phyloP scores from a whole-genome alignment of 148 eudicot species.

The Pouteria glomerata region DNA sequence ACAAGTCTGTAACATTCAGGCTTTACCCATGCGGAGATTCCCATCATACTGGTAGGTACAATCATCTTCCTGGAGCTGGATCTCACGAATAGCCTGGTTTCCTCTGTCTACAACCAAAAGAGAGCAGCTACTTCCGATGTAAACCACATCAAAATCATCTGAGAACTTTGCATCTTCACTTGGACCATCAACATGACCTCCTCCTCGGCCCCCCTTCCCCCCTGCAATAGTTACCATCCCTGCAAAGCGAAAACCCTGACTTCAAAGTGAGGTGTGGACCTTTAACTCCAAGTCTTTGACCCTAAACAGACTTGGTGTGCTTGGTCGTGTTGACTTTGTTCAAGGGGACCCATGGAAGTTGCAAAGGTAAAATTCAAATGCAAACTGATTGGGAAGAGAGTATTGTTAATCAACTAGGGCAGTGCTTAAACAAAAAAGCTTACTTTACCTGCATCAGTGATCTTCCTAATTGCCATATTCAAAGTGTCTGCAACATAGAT shows the following conservation, averaged over 20 bases:
- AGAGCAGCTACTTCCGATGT: slow-evolving; percentile 62
- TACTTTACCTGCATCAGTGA: slow-evolving; percentile 57
- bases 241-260: slow-evolving; percentile 22
- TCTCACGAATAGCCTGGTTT: slow-evolving; percentile 81
- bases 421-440: background rate
- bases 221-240: slow-evolving; percentile 90
- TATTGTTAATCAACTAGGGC: too few relatives aligned
- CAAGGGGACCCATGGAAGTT: background rate
- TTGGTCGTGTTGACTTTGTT: too few relatives aligned
- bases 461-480: slow-evolving; percentile 77
- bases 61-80: slow-evolving; percentile 66
- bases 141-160: slow-evolving; percentile 70
- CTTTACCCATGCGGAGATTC: slow-evolving; percentile 60
- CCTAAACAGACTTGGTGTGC: background rate
- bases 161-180: slow-evolving; percentile 76
- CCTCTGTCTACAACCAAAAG: slow-evolving; percentile 77
- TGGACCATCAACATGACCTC: slow-evolving; percentile 64
- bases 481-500: slow-evolving; percentile 77
- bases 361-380: background rate
- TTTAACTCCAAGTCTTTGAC: background rate
- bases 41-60: slow-evolving; percentile 48
- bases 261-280: background rate
- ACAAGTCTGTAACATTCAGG: background rate
- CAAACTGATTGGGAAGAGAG: background rate
- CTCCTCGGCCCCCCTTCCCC: slow-evolving; percentile 61